Conservation (phyloP, 495 filamentous ascomycete species). For the Penicillium crystallinum region DNA sequence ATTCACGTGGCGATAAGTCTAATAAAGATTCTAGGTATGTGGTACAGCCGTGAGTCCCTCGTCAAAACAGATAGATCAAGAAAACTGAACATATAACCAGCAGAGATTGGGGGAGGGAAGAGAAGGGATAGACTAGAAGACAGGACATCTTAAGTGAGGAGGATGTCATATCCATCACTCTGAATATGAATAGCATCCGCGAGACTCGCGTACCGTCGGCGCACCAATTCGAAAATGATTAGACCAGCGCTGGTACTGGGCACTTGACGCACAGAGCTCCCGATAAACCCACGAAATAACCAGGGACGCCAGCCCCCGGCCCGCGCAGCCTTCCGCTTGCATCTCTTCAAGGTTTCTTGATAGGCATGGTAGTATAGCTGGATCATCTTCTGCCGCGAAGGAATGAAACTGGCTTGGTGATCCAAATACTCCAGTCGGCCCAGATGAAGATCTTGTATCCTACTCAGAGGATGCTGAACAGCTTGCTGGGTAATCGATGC, state of each 20-base stretch:
- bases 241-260: slow-evolving; percentile 85
- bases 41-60: too few species aligned
- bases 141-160: slow-evolving; percentile 41
- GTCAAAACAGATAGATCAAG: too few species aligned
- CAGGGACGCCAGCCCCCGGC: slow-evolving; percentile 63
- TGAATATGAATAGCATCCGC: slow-evolving; percentile 60
- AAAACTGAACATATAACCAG: too few species aligned
- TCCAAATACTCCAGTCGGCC: slow-evolving; percentile 75
- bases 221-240: slow-evolving; percentile 83
- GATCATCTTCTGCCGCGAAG: slow-evolving; percentile 48
- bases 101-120: too few species aligned
- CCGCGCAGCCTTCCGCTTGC: slow-evolving; percentile 53
- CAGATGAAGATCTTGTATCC: slow-evolving; percentile 74
- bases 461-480: slow-evolving; percentile 71
- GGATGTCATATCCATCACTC: slow-evolving; percentile 70
- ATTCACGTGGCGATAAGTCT: not conserved
- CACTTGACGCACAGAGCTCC: slow-evolving; percentile 71
- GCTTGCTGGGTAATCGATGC: slow-evolving; percentile 73
- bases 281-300: slow-evolving; percentile 73
- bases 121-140: not conserved
- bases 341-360: slow-evolving; percentile 67
- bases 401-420: slow-evolving; percentile 49
- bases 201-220: slow-evolving; percentile 68
- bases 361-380: slow-evolving; percentile 70
- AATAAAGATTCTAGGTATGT: too few species aligned